Evolutionary conservation across 1,284 basidiomycete genomes (phyloP), one percentile per base, ranked within the genome.

Genomic region (Trametes pubescens): DNA sequence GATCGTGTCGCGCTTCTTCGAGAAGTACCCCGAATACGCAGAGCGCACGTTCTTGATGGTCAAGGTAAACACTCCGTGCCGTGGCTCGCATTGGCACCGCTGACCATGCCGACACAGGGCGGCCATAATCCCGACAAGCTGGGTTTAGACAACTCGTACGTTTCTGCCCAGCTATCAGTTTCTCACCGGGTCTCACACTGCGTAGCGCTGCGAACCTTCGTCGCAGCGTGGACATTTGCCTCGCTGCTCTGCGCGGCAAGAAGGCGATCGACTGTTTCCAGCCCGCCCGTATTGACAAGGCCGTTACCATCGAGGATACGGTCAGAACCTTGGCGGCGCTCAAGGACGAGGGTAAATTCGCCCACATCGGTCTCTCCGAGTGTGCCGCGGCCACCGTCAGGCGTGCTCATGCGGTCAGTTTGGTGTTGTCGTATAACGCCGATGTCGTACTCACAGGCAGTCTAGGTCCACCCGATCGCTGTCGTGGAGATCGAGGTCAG

Each of bases 401-500:
- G 18, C 76, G 80, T 34, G 67, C 61, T 16, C 62, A 71, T 35
- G 64, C 69, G 14, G 51, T 62, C n/a, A 47, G 60, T 46, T 0
- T 11, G 10, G 4, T 24, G 6, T 0, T 38, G 2, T 2, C 38
- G 22, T 38, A 13, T 2, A 16, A 34, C 16, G 18, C 5, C 4
- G 46, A 11, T 40, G 47, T 29, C 11, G 6, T 1, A 18, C 29
- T 56, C 8, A 40, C 18, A 6, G 38, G 13, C 7, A 11, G 26
- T 5, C 0, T 22, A 66, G 81, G 77, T 84, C 37, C 74, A 78
- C 56, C 82, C 81, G 0, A 78, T 86, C 47, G 73, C 81, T 3
- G 75, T 77, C 3, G 81, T 83, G 38, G 86, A 87, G 71, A 84
- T 86, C 62, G 85, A 87, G 72, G 77, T 86, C 46, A 84, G 82